Conservation (phyloP, 768 basidiomycete genomes). For the Pleurotus citrinopileatus region DNA sequence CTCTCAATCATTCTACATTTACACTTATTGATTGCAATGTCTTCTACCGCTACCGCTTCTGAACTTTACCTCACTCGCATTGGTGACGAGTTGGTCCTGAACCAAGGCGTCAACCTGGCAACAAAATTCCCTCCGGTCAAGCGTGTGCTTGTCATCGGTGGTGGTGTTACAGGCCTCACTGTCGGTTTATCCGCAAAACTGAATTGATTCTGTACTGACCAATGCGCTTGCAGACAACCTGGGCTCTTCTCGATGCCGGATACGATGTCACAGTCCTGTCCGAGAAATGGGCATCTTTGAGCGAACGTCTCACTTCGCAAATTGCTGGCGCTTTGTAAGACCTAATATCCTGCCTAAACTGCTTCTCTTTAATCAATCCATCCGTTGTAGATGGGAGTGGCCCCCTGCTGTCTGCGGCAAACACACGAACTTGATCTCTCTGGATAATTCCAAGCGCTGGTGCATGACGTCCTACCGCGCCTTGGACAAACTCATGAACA, state of each 20-base stretch:
- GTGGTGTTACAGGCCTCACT: constrained; percentile 15
- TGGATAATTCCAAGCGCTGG: constrained; percentile 31
- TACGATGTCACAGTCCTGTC: constrained; percentile 32
- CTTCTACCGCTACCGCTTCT: not conserved
- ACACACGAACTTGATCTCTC: constrained; percentile 32
- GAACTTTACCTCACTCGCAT: constrained; percentile 6
- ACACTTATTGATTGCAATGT: not conserved
- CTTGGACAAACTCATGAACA: constrained; percentile 21
- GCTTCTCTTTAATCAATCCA: not conserved
- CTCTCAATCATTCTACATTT: not conserved
- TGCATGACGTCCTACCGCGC: constrained; percentile 33
- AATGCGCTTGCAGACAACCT: constrained; percentile 17
- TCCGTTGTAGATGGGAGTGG: constrained; percentile 30
- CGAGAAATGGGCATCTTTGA: constrained; percentile 20
- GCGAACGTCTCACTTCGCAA: constrained; percentile 21
- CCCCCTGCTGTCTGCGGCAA: constrained; percentile 37
- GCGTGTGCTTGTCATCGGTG: constrained; percentile 13
- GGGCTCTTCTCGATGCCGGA: constrained; percentile 32
- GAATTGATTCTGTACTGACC: not conserved
- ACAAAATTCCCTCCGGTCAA: constrained; percentile 2
- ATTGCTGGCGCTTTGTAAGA: constrained; percentile 27
- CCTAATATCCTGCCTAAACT: not conserved
- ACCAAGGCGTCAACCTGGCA: constrained; percentile 4
- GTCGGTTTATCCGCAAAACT: not conserved
- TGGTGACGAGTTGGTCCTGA: constrained; percentile 7